Evolutionary conservation across 805 yeast genomes (phyloP).

Genomic region (Ogataea ramenticola): DNA sequence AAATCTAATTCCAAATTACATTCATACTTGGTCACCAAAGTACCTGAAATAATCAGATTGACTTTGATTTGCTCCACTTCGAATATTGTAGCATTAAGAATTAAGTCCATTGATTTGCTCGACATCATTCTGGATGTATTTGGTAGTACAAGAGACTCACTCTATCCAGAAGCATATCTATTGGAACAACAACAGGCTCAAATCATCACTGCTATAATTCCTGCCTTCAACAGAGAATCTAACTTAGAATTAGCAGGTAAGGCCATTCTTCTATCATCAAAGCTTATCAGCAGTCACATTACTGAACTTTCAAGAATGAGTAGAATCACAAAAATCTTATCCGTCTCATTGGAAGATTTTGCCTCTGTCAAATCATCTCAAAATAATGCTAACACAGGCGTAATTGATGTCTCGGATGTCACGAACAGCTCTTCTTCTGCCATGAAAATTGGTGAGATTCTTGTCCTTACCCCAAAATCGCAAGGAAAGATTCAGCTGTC

Average conservation of each 20-base stretch:
- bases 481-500: slow-evolving; percentile 51
- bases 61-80: slow-evolving; percentile 81
- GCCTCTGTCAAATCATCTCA: slow-evolving; percentile 19
- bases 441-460: slow-evolving; percentile 50
- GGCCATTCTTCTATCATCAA: slow-evolving; percentile 74
- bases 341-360: slow-evolving; percentile 57
- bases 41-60: slow-evolving; percentile 64
- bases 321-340: slow-evolving; percentile 57
- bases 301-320: slow-evolving; percentile 41
- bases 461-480: slow-evolving; percentile 35
- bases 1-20: slow-evolving; percentile 30
- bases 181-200: slow-evolving; percentile 94
- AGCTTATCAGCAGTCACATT: slow-evolving; percentile 58
- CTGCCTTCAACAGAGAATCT: slow-evolving; percentile 72
- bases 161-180: slow-evolving; percentile 61
- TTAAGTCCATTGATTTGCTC: slow-evolving; percentile 60
- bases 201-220: slow-evolving; percentile 80
- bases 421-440: slow-evolving; percentile 20
- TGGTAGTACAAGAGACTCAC: slow-evolving; percentile 60
- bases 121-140: slow-evolving; percentile 54
- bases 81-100: slow-evolving; percentile 49
- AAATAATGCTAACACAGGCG: slow-evolving; percentile 14
- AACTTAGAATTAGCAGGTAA: slow-evolving; percentile 66
- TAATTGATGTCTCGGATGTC: slow-evolving; percentile 15
- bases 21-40: slow-evolving; percentile 33